Percentiles rank a stretch among this genome's conserved stretches.
These are phyloP conservation scores for Meripilus lineatus DNA, from an alignment of 1,284 basidiomycete species.

Conservation along the genomic window DNA sequence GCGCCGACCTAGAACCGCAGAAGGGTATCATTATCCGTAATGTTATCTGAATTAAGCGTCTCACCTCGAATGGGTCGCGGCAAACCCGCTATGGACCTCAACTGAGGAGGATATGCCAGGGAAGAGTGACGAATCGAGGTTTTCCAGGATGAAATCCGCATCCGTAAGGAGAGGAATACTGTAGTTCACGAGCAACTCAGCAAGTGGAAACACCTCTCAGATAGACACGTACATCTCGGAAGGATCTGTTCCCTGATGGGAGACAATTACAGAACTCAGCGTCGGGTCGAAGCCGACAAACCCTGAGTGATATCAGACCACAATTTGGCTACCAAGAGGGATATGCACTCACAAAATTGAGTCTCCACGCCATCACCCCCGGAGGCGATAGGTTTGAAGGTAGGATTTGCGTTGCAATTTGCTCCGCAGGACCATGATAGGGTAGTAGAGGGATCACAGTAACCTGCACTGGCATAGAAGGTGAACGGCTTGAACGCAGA, in stretches of 20 bases:
- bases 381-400: constrained; percentile 52
- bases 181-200: background rate
- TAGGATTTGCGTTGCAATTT: constrained; percentile 41
- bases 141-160: constrained; percentile 22
- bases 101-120: constrained; percentile 45
- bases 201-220: background rate
- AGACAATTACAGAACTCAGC: constrained; percentile 41
- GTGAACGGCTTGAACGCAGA: constrained; percentile 35
- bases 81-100: constrained; percentile 55
- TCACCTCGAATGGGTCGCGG: constrained; percentile 45
- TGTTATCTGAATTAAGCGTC: constrained; percentile 10
- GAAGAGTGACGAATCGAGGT: constrained; percentile 40
- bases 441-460: constrained; percentile 29
- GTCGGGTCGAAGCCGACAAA: constrained; percentile 45
- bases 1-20: constrained; percentile 25
- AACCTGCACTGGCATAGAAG: constrained; percentile 32
- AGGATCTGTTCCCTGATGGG: constrained; percentile 49
- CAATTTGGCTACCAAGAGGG: constrained; percentile 19
- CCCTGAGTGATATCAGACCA: constrained; percentile 22
- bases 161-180: constrained; percentile 30
- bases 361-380: constrained; percentile 51
- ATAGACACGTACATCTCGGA: constrained; percentile 34
- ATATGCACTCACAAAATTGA: constrained; percentile 41
- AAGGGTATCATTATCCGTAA: background rate
- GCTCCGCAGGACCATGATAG: constrained; percentile 32